Evolutionary conservation across 768 basidiomycete species (phyloP), one percentile per base, ranked within the genome.

Genomic region (Lactarius quietus): DNA sequence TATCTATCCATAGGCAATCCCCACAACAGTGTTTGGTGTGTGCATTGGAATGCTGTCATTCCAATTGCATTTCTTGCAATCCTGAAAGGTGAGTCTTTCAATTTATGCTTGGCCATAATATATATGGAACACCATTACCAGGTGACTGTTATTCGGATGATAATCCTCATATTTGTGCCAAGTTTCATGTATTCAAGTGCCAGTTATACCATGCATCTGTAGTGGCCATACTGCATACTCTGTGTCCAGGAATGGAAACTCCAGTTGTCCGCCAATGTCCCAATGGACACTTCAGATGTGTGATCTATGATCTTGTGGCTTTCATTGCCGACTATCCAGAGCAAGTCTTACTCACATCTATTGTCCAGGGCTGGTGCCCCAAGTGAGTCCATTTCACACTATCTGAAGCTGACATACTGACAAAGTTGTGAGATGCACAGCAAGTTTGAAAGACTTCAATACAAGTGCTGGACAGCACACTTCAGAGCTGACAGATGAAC

Each of bases 271-370:
- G 29, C 38, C 14, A 12, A 28, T 66, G 61, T 28, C 33, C 65
- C 4, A 62, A 67, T 41, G 55, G 65, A 6, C 62, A 67, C 33
- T 63, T 45, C 43, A 31, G 62, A 15, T 43, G 28, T 12, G 56
- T 53, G 3, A 63, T 67, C 17, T 67, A 64, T 36, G 62, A 48
- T 17, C 28, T 67, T 57, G 43, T 63, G 6, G 39, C 65, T 3
- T 67, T 64, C 45, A 67, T 64, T 29, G 65, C 62, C 10, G 65
- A 66, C 29, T 66, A 66, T 26, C 65, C 62, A 1, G n/a, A 45
- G 43, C n/a, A 45, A 45, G 8, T n/a, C 2, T 3, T 45, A 9
- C 43, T 45, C 43, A 38, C 62, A 63, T 28, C 55, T 26, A 52
- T 67, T 6, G 62, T 67, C 8, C 61, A 66, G 38, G 54, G 54